A percentile compares a stretch with the other conserved stretches of the same genome.
phyloP scores from a whole-genome alignment of 768 basidiomycete genomes.

The Phylloporus arenicola region DNA sequence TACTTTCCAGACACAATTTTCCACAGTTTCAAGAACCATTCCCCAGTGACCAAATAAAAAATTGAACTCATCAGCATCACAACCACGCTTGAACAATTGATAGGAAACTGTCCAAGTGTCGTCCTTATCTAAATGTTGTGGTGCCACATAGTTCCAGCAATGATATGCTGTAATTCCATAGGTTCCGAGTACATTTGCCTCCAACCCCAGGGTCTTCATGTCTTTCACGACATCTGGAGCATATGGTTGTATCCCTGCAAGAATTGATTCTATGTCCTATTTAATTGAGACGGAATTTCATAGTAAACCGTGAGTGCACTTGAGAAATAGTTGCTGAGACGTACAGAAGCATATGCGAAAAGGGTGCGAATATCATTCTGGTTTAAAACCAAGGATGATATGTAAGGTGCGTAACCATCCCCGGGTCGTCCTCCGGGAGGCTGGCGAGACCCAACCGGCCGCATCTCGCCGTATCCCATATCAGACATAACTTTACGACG shows the following conservation, averaged over 20 bases:
- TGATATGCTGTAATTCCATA: slow-evolving; percentile 3
- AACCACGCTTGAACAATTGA: slow-evolving; percentile 4
- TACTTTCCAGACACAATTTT: slow-evolving; percentile 7
- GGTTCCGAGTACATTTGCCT: neutral
- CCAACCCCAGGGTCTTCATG: neutral
- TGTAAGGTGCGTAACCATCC: slow-evolving; percentile 3
- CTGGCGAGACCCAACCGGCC: neutral
- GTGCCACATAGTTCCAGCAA: slow-evolving; percentile 11
- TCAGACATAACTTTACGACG: neutral
- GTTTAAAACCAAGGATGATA: rapidly evolving
- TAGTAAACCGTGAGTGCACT: too few species aligned
- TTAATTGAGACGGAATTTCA: neutral
- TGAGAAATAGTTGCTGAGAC: too few species aligned
- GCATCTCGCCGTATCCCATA: slow-evolving; percentile 1
- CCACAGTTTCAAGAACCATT: neutral
- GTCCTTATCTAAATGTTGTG: slow-evolving; percentile 2
- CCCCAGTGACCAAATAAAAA: slow-evolving; percentile 4
- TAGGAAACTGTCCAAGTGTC: slow-evolving; percentile 2
- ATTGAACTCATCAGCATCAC: neutral
- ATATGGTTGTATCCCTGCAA: neutral
- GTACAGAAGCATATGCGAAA: neutral
- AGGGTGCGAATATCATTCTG: neutral
- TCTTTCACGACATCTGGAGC: neutral
- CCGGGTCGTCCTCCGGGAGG: neutral
- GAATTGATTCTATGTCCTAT: slow-evolving; percentile 1